Evolutionary conservation across 2,329 filamentous ascomycete species (phyloP).

Genomic region (Tolypocladium tundrense): DNA sequence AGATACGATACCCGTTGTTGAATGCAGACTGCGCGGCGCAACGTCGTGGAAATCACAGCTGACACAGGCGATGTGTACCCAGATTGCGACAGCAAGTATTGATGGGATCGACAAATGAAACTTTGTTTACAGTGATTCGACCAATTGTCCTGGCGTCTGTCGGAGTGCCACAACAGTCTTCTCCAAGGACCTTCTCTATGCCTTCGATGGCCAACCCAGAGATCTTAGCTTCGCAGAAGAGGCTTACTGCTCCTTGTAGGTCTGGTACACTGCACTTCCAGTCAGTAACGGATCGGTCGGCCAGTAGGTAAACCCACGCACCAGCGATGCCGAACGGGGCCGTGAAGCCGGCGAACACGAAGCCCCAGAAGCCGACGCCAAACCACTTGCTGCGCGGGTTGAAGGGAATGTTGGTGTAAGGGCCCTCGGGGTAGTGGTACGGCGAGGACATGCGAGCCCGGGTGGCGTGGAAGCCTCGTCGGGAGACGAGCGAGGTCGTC

Average conservation of each 20-base stretch:
- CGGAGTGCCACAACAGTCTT: slow-evolving; percentile 16
- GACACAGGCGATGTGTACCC: background rate
- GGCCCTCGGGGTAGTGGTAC: slow-evolving; percentile 97
- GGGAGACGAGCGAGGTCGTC: slow-evolving; percentile 62
- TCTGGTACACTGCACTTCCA: slow-evolving; percentile 34
- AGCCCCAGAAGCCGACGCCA: slow-evolving; percentile 70
- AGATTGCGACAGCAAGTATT: background rate
- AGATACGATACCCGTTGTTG: background rate
- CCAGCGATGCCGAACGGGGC: slow-evolving; percentile 53
- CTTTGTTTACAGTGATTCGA: slow-evolving; percentile 14
- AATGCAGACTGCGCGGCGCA: background rate
- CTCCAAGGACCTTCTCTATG: slow-evolving; percentile 12
- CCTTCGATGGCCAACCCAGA: slow-evolving; percentile 8
- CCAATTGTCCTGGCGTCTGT: slow-evolving; percentile 21
- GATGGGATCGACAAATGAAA: slow-evolving; percentile 12
- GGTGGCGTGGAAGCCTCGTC: slow-evolving; percentile 90
- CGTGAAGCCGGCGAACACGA: slow-evolving; percentile 47
- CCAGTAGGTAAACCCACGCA: slow-evolving; percentile 28
- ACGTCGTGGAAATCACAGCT: background rate
- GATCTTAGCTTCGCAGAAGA: slow-evolving; percentile 4
- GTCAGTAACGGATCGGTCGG: background rate
- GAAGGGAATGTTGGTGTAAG: slow-evolving; percentile 92
- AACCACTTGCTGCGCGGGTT: slow-evolving; percentile 89
- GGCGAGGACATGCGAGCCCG: slow-evolving; percentile 76
- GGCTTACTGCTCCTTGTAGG: slow-evolving; percentile 28